These are phyloP conservation scores for Hawksworthiomyces lignivorus DNA, from an alignment of 2,329 filamentous ascomycete genomes.

Conservation along the genomic window DNA sequence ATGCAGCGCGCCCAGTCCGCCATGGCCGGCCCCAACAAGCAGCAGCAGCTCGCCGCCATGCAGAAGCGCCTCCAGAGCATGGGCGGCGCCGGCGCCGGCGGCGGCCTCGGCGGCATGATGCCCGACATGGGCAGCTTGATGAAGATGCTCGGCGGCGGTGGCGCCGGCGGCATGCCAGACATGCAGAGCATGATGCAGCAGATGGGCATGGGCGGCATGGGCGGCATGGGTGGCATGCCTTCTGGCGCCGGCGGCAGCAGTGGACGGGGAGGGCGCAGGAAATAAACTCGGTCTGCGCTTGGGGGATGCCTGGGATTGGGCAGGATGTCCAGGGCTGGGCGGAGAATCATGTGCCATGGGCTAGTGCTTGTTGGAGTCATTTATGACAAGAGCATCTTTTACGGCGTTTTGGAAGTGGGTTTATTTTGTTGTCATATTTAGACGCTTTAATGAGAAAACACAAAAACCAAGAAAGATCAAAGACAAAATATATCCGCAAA, in stretches of 20 bases:
- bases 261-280: constrained; percentile 14
- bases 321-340: too few species aligned
- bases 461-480: too few species aligned
- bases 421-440: too few species aligned
- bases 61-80: constrained; percentile 91
- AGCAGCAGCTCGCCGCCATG: constrained; percentile 93
- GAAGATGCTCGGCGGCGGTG: constrained; percentile 78
- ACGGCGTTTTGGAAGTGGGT: too few species aligned
- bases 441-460: too few species aligned
- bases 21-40: constrained; percentile 84
- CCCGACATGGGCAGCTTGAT: constrained; percentile 80
- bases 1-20: constrained; percentile 90
- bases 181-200: constrained; percentile 76
- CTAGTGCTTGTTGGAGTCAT: too few species aligned
- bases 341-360: too few species aligned
- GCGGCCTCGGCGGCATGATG: constrained; percentile 39
- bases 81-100: constrained; percentile 63
- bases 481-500: too few species aligned
- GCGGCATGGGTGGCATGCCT: constrained; percentile 15
- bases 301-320: too few species aligned
- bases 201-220: constrained; percentile 54
- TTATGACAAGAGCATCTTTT: too few species aligned
- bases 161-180: constrained; percentile 64
- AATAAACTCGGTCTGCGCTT: constrained; percentile 6
- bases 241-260: constrained; percentile 3